phyloP scores from a whole-genome alignment of 164 flowering plant species.

The Cinnamomum chago region DNA sequence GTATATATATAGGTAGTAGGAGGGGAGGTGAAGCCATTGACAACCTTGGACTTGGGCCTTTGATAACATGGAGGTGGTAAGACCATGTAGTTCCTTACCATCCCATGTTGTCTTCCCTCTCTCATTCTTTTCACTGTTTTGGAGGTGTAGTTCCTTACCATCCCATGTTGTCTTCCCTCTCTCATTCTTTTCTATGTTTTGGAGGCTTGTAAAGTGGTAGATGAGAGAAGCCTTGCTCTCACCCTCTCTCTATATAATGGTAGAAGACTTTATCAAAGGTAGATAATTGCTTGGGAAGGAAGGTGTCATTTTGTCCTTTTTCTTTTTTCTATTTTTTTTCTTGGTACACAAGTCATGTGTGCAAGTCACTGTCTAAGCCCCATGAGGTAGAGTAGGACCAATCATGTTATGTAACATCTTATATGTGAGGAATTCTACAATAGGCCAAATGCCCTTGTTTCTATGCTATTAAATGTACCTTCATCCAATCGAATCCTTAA shows the following conservation, averaged over 20 bases:
- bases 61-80: constrained; percentile 1
- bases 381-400: too few species aligned
- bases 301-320: too few species aligned
- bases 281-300: background rate
- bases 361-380: too few species aligned
- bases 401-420: too few species aligned
- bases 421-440: too few species aligned
- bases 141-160: constrained; percentile 30
- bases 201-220: too few species aligned
- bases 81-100: constrained; percentile 30
- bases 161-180: constrained; percentile 68
- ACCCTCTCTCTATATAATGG: background rate
- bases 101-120: constrained; percentile 69
- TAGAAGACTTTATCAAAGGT: too few species aligned
- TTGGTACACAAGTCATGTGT: too few species aligned
- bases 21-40: constrained; percentile 1
- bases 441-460: too few species aligned
- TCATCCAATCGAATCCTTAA: too few species aligned
- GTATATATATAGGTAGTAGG: background rate
- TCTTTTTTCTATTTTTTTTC: too few species aligned
- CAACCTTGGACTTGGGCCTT: background rate
- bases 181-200: constrained; percentile 19
- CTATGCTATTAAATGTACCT: too few species aligned
- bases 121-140: constrained; percentile 25
- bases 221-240: background rate